Base-by-base conservation (phyloP, 2,329 filamentous ascomycete genomes). In the Cladosporium sp. region DNA sequence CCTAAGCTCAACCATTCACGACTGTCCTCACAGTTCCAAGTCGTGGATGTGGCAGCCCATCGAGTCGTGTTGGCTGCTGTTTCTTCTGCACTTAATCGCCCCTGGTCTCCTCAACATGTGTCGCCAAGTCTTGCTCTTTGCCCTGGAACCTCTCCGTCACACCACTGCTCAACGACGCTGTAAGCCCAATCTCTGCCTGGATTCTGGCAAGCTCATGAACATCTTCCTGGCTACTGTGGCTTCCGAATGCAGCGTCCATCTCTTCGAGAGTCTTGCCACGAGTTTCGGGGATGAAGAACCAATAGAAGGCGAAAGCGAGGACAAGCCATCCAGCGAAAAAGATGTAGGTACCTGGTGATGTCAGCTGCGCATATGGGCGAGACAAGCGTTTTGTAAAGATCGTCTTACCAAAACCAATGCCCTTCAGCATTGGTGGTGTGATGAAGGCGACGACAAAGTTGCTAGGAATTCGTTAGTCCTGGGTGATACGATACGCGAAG, bases 291-390 rank as follows among this genome's bases (percentile, higher is more conserved):
- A 57, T 33, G 4, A 57, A 26, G 55, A 57, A 57, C 55, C 55
- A 57, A 12, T 46, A 40, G 33, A 44, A 58, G 12, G 57, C 46
- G 12, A 65, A 33, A 3, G 44, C 52, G 18, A 77, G 76, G 69
- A 82, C 75, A 65, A 83, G 83, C 70, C 83, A 86, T 2, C 80
- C 78, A 0, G 82, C 84, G 68, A 89, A 89, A 78, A 89, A 88
- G 58, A 86, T 77, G 70, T 88, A 88, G 0, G 84, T 81, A 46
- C 64, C 84, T 67, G 59, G 67, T 78, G 6, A 10, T 21, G 40
- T 46, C 40, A 46, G 40, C n/a, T 21, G 8, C 21, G n/a, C n/a
- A 21, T 21, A 44, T 12, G n/a, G 3, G 7, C 5, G 8, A 46
- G 0, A 2, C 4, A 5, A 12, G 8, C 5, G 10, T 11, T 21